Base-by-base conservation (phyloP, 495 filamentous ascomycete genomes). In the Polyplosphaeria fusca region DNA sequence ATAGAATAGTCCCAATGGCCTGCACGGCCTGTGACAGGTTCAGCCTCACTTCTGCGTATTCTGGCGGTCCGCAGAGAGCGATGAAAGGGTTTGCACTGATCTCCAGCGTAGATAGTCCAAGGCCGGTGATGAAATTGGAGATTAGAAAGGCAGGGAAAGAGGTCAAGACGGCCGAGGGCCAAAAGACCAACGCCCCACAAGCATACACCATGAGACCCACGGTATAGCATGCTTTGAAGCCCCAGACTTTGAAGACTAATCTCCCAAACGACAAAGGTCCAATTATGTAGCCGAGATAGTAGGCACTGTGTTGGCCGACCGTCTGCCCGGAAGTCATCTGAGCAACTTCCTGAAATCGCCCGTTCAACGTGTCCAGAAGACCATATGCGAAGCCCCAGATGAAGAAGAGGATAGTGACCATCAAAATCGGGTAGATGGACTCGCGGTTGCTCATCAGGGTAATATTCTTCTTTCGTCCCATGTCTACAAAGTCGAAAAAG, bases 401-500 rank as follows among this genome's bases (percentile, higher is more conserved):
- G 52, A 75, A 73, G 70, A 75, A 75, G 14, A 75, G 52, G 11
- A 75, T 47, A 2, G 72, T 73, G 43, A 75, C 72, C 66, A 68
- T 70, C 18, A 65, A 22, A 19, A 73, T 65, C 25, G 72, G 72
- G 43, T 71, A 72, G 7, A 72, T 11, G 3, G 68, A 73, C 40
- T 75, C 68, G 7, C 60, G 46, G 41, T 63, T 68, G 1, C 60
- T 71, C 63, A 71, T 65, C 2, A 70, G 44, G 5, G 71, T 65
- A 82, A 95, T 89, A 68, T 84, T 89, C 66, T 88, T 88, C 9
- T 85, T 84, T 19, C 77, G 51, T n/a, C 79, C 81, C 77, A 93
- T 83, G 58, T 90, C 88, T 55, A 94, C 87, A 62, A 95, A 95
- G 35, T 89, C 88, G 67, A 92, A 91, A 59, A 84, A 80, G 0